Conservation (phyloP, 2,329 filamentous ascomycete genomes). For the Penicillium italicum region DNA sequence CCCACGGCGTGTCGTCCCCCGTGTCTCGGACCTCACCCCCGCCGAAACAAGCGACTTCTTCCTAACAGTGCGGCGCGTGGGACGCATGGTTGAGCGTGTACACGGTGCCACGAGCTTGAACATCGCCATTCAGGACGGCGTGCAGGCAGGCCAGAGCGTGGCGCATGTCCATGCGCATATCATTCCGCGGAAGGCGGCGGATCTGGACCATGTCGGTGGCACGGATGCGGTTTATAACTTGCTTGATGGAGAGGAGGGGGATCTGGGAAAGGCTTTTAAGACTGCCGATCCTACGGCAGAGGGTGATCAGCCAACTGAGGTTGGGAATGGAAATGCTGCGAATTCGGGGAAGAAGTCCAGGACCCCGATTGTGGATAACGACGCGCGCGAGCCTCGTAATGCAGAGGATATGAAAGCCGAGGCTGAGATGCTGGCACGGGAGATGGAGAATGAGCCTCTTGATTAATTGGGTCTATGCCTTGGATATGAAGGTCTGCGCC, state of each 20-base stretch:
- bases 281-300: conserved; percentile 42
- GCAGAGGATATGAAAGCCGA: conserved; percentile 76
- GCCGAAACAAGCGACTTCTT: conserved; percentile 82
- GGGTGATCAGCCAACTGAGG: conserved; percentile 6
- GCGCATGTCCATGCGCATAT: conserved; percentile 91
- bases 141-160: conserved; percentile 88
- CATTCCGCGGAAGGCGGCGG: conserved; percentile 65
- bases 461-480: conserved; percentile 21
- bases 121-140: conserved; percentile 90
- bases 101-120: conserved; percentile 74
- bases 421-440: conserved; percentile 58
- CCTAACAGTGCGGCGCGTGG: conserved; percentile 75
- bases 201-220: conserved; percentile 55
- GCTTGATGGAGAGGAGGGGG: conserved; percentile 80
- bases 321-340: conserved; percentile 18
- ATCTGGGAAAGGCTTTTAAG: conserved; percentile 69
- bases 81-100: conserved; percentile 66
- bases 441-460: conserved; percentile 37
- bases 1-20: conserved; percentile 64
- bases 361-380: conserved; percentile 71
- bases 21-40: conserved; percentile 69
- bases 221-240: conserved; percentile 76
- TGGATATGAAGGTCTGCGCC: neutral
- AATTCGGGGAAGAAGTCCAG: conserved; percentile 52
- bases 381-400: conserved; percentile 62